Conservation (phyloP, 1,284 basidiomycete genomes). For the Spongispora temasekensis region DNA sequence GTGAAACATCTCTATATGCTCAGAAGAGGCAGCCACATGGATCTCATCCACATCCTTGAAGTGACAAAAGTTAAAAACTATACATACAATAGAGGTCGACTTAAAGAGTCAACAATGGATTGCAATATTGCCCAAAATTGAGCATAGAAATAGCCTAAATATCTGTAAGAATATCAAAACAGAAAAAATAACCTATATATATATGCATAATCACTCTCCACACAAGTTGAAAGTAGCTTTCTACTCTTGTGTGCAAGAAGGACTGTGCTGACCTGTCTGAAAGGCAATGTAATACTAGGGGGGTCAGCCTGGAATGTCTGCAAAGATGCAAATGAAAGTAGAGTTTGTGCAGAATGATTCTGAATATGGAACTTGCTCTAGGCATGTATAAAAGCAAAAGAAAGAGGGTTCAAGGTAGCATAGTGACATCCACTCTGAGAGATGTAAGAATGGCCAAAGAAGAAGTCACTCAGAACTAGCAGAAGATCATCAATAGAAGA, state of each 20-base stretch:
- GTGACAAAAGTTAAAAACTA: not conserved
- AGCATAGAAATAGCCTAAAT: not conserved
- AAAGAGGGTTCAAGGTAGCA: not conserved
- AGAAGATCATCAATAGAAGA: slow-evolving; percentile 2
- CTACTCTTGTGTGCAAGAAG: not conserved
- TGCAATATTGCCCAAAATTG: not conserved
- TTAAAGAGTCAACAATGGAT: not conserved
- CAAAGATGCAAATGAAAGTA: not conserved
- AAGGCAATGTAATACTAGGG: not conserved
- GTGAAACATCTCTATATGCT: not conserved
- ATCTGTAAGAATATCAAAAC: not conserved
- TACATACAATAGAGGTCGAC: not conserved
- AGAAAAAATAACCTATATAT: not conserved
- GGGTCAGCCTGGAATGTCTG: not conserved
- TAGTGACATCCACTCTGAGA: not conserved
- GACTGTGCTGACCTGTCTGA: not conserved
- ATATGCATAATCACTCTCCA: not conserved
- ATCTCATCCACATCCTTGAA: not conserved
- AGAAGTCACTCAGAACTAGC: slow-evolving; percentile 5
- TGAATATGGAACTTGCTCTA: slow-evolving; percentile 4
- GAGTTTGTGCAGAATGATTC: not conserved
- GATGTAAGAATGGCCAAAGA: slow-evolving; percentile 1
- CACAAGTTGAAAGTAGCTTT: not conserved
- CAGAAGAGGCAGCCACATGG: not conserved
- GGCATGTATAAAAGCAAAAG: not conserved